phyloP scores from a whole-genome alignment of 768 basidiomycete genomes.

The Suillus americanus region DNA sequence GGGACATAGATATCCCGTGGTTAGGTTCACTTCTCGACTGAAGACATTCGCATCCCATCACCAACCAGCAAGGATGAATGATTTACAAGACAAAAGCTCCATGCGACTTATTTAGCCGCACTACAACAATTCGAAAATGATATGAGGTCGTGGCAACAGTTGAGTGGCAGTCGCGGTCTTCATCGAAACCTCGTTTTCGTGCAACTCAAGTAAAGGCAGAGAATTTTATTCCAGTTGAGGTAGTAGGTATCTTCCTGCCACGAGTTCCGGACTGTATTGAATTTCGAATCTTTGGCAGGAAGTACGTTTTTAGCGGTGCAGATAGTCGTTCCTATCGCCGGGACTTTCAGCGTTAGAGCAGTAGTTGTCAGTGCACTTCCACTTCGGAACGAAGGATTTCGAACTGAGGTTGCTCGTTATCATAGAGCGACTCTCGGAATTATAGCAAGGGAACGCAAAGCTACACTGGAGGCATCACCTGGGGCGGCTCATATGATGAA shows the following conservation, averaged over 20 bases:
- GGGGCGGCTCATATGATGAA: slow-evolving; percentile 8
- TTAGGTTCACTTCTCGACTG: slow-evolving; percentile 4
- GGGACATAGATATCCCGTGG: background rate
- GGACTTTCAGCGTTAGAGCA: background rate
- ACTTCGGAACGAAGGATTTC: slow-evolving; percentile 12
- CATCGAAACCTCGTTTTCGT: slow-evolving; percentile 30
- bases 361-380: background rate
- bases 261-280: background rate
- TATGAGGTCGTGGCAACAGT: slow-evolving; percentile 28
- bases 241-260: slow-evolving; percentile 18
- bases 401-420: slow-evolving; percentile 21
- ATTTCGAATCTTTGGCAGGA: background rate
- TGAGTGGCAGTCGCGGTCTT: slow-evolving; percentile 31
- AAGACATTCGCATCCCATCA: slow-evolving; percentile 6
- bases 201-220: slow-evolving; percentile 22
- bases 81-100: slow-evolving; percentile 5
- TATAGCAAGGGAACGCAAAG: slow-evolving; percentile 4
- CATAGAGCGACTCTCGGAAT: slow-evolving; percentile 7
- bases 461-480: slow-evolving; percentile 11
- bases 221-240: slow-evolving; percentile 21
- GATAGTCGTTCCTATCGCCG: slow-evolving; percentile 2
- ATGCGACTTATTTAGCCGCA: slow-evolving; percentile 9
- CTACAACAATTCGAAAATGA: slow-evolving; percentile 26
- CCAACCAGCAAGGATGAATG: background rate
- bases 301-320: slow-evolving; percentile 2